phyloP scores from a whole-genome alignment of 768 basidiomycete species.

The Pleurotus sapidus region DNA sequence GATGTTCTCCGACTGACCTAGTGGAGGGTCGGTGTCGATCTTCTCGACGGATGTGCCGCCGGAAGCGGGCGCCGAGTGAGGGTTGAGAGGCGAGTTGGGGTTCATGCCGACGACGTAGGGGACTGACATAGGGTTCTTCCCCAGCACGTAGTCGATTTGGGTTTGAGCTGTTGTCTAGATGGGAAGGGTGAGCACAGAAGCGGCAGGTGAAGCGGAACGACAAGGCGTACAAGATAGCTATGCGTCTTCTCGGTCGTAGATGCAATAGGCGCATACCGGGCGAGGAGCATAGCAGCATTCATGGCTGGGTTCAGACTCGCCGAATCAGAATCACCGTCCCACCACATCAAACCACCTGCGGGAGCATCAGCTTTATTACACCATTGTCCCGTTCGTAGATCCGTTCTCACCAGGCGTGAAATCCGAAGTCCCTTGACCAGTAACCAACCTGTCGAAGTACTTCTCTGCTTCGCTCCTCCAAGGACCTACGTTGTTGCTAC shows the following conservation, averaged over 20 bases:
- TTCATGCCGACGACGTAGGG: slow-evolving; percentile 88
- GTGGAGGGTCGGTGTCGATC: slow-evolving; percentile 68
- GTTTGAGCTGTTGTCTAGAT: slow-evolving; percentile 64
- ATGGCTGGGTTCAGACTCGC: slow-evolving; percentile 85
- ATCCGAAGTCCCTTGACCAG: slow-evolving; percentile 48
- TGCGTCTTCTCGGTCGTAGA: slow-evolving; percentile 54
- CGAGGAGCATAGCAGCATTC: slow-evolving; percentile 82
- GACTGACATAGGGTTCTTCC: slow-evolving; percentile 87
- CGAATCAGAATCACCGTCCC: slow-evolving; percentile 76
- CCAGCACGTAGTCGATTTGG: slow-evolving; percentile 82
- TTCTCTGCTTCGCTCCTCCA: slow-evolving; percentile 73
- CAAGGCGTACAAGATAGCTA: slow-evolving; percentile 51
- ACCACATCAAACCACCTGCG: slow-evolving; percentile 78
- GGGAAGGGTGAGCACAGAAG: slow-evolving; percentile 7
- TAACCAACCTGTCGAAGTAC: slow-evolving; percentile 73
- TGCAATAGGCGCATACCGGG: slow-evolving; percentile 73
- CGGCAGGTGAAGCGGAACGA: not conserved
- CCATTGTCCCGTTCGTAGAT: not conserved
- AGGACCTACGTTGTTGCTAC: slow-evolving; percentile 46
- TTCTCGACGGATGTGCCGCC: slow-evolving; percentile 70
- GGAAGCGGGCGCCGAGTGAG: slow-evolving; percentile 86
- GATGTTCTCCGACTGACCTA: slow-evolving; percentile 60
- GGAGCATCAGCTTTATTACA: not conserved
- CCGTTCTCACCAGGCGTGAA: slow-evolving; percentile 55
- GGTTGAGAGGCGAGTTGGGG: slow-evolving; percentile 88